Evolutionary conservation across 192 early-diverging fungal genomes (phyloP), one percentile per base, ranked within the genome.

Genomic region (Gonapodya prolifera): DNA sequence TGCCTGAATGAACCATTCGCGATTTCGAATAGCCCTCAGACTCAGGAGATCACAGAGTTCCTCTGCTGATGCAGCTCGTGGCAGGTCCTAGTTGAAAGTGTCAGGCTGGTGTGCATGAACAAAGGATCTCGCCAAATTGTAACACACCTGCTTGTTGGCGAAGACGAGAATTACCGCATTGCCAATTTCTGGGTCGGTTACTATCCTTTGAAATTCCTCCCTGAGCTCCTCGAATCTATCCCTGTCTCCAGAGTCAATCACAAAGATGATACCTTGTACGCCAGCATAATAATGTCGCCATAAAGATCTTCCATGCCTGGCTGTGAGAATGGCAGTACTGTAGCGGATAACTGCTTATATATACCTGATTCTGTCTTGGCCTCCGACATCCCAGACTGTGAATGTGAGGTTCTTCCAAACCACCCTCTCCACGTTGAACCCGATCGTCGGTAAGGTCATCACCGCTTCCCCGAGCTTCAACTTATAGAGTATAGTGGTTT

Each of bases 111-210:
- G n/a, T n/a, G n/a, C n/a, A n/a, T n/a, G n/a, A n/a, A n/a, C n/a
- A n/a, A n/a, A n/a, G n/a, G n/a, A n/a, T n/a, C n/a, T n/a, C n/a
- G n/a, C n/a, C n/a, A n/a, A n/a, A n/a, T n/a, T n/a, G n/a, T n/a
- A n/a, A n/a, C n/a, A n/a, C n/a, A n/a, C n/a, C n/a, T 99, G 97
- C 90, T 99, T 99, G 91, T 99, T 99, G 85, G 96, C 96, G 86
- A 98, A 95, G 32, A 99, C 94, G 69, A 98, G 83, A 70, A 98
- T 86, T 77, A 91, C 85, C 33, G 94, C 95, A 78, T 93, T 90
- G 83, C 92, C 92, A 75, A 98, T 91, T 85, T 97, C 95, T 83
- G 95, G 94, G 85, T 97, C 96, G 86, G 92, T 93, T 75, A 98
- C 83, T 94, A 97, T 95, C 77, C 93, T 91, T 80, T 93, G 91